Evolutionary conservation across 768 basidiomycete genomes (phyloP), one percentile per base, ranked within the genome.

Genomic region (Suillus sp.): DNA sequence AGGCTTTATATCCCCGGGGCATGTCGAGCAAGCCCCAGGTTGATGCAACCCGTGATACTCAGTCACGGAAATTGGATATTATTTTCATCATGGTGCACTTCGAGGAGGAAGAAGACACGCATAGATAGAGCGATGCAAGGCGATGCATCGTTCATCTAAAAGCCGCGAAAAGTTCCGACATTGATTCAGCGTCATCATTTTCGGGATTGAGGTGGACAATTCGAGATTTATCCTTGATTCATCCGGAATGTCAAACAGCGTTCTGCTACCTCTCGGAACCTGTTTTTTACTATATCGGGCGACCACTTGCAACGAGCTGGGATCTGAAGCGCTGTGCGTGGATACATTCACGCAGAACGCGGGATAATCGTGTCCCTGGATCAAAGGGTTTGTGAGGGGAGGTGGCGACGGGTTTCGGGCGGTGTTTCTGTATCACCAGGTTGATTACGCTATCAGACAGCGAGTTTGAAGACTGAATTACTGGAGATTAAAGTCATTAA

Each of bases 1-100:
- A 67, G 48, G 69, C 57, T 70, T 77, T 77, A 75, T 75, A 77
- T 66, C n/a, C 48, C 51, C 34, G 35, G 66, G 48, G 48, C 61
- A 59, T 61, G 50, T 53, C 56, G 22, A 61, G 62, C 59, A 20
- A 62, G 65, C 42, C 73, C 69, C 74, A 75, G 71, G 78, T 75
- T 79, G 81, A 77, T 79, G 82, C 82, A 83, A 83, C 81, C 74
- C 77, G 78, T 80, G 77, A 78, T 73, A 77, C 78, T 71, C 78
- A 74, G 78, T 75, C 78, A 81, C 79, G 82, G 81, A 79, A 80
- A 81, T 70, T 78, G 64, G 42, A 66, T 68, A 65, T 80, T 78
- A 75, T 74, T 81, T 80, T 72, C 80, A 81, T 82, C 74, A 80
- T 79, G 79, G 81, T 77, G 79, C 73, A 74, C 69, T 74, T 78